Evolutionary conservation across 345 rosid genomes (phyloP), one percentile per base, ranked within the genome.

Genomic region (Gossypium bickii): DNA sequence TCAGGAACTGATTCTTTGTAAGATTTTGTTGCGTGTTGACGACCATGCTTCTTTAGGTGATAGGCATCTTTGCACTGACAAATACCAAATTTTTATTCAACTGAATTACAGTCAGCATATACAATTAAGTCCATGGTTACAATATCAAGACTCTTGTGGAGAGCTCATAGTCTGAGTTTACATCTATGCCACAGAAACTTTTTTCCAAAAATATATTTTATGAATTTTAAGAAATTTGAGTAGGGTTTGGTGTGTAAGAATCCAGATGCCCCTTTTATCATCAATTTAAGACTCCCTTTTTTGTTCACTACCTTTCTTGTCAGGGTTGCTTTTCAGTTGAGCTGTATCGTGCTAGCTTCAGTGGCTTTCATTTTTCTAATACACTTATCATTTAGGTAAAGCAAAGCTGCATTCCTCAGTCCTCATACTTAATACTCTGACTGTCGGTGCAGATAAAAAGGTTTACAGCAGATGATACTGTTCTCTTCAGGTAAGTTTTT

Each of bases 381-480:
- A 68, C 58, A 48, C 22, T 22, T 22, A 47, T 67, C 29, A 47
- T 47, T 67, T 24, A 45, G 71, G 71, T 67, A 16, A 67, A 67
- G n/a, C 16, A 17, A 47, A 48, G 71, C 18, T 67, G 43, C 41
- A 48, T 48, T 67, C 1, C 2, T 48, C 20, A 67, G 20, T 48
- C 15, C 10, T 44, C 72, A 49, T 15, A 3, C 57, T 67, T 47
- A 20, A 3, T 24, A 7, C 7, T 68, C 57, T 25, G 57, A 24
- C 49, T 68, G 43, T 24, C 45, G 29, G 22, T 4, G 59, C 59
- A 49, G 59, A 68, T 68, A 27, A 25, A 67, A 29, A 49, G 72
- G 11, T 12, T 51, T 10, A 29, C 16, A 51, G 73, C 59, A 27
- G 24, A 69, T 69, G 73, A 27, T 4, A 41, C 9, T 51, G 25